These are phyloP conservation scores for Mollisia scopiformis DNA, from an alignment of 2,329 filamentous ascomycete species.

Conservation along the genomic window DNA sequence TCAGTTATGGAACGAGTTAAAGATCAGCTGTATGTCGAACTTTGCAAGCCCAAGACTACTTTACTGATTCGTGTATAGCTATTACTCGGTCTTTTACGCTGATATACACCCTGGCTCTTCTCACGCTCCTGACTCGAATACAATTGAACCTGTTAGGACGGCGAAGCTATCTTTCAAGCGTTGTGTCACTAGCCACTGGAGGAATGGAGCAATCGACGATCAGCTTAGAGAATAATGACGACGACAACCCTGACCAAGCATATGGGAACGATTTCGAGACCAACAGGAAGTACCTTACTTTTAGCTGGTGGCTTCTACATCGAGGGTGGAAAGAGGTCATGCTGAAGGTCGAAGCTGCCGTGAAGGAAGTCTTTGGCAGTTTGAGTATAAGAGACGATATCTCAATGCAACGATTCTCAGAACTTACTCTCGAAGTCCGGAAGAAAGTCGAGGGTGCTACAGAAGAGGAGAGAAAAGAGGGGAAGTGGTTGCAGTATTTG, in stretches of 20 bases:
- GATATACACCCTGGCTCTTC: slow-evolving; percentile 85
- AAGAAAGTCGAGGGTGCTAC: slow-evolving; percentile 81
- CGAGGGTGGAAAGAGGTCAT: slow-evolving; percentile 84
- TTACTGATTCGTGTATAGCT: slow-evolving; percentile 52
- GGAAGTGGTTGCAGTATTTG: slow-evolving; percentile 76
- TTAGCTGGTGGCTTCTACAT: slow-evolving; percentile 98
- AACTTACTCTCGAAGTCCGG: slow-evolving; percentile 81
- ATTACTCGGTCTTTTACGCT: slow-evolving; percentile 90
- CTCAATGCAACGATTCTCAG: slow-evolving; percentile 76
- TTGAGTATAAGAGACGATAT: slow-evolving; percentile 89
- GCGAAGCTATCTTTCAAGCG: slow-evolving; percentile 92
- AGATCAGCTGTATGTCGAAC: slow-evolving; percentile 77
- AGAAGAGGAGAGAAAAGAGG: slow-evolving; percentile 61
- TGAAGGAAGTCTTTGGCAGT: slow-evolving; percentile 86
- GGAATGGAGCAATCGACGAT: slow-evolving; percentile 73
- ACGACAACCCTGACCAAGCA: slow-evolving; percentile 78
- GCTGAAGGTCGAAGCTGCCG: slow-evolving; percentile 80
- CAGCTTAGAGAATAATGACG: slow-evolving; percentile 89
- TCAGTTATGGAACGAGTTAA: slow-evolving; percentile 96
- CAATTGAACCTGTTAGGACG: slow-evolving; percentile 96
- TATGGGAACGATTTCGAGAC: slow-evolving; percentile 96
- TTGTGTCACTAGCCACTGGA: slow-evolving; percentile 85
- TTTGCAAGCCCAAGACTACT: background rate
- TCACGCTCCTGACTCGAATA: slow-evolving; percentile 90
- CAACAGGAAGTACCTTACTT: slow-evolving; percentile 91